Conservation (phyloP, 495 filamentous ascomycete genomes). For the Astrothelium subdiscretum region DNA sequence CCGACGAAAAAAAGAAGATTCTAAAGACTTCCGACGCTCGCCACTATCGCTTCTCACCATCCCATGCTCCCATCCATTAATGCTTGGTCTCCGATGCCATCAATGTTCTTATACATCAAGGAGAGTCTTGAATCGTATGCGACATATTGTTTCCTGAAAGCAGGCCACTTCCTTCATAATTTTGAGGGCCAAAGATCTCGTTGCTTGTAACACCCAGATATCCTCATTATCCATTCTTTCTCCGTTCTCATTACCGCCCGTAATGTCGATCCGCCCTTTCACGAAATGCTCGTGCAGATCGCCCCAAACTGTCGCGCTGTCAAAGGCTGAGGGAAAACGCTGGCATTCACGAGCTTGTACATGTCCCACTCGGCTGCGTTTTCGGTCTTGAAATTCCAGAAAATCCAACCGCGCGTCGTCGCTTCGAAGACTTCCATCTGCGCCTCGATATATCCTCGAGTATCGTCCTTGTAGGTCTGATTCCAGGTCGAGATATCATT, state of each 20-base stretch:
- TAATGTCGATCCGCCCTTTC: background rate
- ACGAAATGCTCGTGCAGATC: conserved; percentile 15
- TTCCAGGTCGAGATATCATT: conserved; percentile 29
- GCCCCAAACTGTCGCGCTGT: conserved; percentile 21
- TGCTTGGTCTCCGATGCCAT: background rate
- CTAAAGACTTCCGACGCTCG: too few relatives aligned
- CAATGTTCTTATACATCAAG: background rate
- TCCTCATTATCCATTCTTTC: background rate
- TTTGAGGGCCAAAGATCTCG: background rate
- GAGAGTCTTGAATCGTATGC: background rate
- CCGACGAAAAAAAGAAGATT: background rate
- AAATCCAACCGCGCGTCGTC: conserved; percentile 36
- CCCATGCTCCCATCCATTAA: background rate
- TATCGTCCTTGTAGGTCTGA: conserved; percentile 27
- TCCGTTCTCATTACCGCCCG: background rate
- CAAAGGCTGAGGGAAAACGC: conserved; percentile 37
- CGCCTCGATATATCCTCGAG: conserved; percentile 34
- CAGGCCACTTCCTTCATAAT: background rate
- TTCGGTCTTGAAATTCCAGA: conserved; percentile 44
- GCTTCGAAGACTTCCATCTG: conserved; percentile 35
- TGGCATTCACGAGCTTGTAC: conserved; percentile 31
- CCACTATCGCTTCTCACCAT: too few relatives aligned
- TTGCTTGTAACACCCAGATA: too few relatives aligned
- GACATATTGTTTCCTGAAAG: background rate
- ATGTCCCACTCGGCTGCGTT: conserved; percentile 38